Percentiles rank a stretch among this genome's conserved stretches.
Evolutionary conservation across 2,329 filamentous ascomycete species (phyloP).

Genomic region (Fusarium odoratissimum): DNA sequence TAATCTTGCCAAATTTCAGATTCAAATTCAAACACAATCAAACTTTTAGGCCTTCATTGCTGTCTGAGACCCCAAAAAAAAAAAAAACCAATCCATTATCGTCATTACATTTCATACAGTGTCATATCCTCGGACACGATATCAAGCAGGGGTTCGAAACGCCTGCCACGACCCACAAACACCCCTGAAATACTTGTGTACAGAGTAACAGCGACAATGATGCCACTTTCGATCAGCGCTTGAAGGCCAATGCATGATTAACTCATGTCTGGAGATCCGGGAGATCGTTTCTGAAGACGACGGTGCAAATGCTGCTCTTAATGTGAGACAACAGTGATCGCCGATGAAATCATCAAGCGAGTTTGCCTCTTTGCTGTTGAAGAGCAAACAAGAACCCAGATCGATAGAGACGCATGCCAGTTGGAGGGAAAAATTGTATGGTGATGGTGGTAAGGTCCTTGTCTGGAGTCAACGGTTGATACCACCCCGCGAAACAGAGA

Average conservation of each 20-base stretch:
- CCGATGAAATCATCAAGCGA: background rate
- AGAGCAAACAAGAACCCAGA: background rate
- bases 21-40: background rate
- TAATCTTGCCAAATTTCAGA: conserved; percentile 17
- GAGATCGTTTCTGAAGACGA: background rate
- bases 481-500: conserved; percentile 3
- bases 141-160: conserved; percentile 27
- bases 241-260: background rate
- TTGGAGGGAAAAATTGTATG: background rate
- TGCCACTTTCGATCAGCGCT: conserved; percentile 19
- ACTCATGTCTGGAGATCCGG: background rate
- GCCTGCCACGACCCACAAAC: conserved; percentile 18
- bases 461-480: background rate
- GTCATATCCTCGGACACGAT: background rate
- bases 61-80: background rate
- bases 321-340: conserved; percentile 9
- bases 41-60: background rate
- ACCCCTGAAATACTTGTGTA: conserved; percentile 31
- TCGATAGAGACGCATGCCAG: background rate
- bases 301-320: background rate
- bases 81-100: background rate
- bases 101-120: conserved; percentile 2
- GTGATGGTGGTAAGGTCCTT: background rate
- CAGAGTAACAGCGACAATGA: background rate
- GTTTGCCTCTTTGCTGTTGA: background rate